Percentiles rank a stretch among this genome's conserved stretches.
phyloP scores from a whole-genome alignment of 2,329 filamentous ascomycete genomes.

The Diaporthe aspalathi region DNA sequence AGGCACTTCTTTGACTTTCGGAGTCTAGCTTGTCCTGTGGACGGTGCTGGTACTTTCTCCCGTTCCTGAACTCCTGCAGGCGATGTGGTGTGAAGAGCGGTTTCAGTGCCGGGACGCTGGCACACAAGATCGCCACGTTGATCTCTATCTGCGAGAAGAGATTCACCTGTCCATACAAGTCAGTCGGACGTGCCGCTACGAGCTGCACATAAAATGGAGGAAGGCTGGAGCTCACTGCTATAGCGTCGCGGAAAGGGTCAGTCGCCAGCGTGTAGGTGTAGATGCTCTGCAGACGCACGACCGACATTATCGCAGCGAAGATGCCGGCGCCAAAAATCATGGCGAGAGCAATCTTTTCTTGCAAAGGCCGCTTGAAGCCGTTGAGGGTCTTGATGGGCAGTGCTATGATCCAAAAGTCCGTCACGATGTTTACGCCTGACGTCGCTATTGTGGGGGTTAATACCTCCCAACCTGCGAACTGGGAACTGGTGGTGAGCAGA shows the following conservation, averaged over 20 bases:
- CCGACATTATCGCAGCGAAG: constrained; percentile 52
- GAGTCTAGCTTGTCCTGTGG: background rate
- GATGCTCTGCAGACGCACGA: constrained; percentile 54
- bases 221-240: background rate
- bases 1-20: background rate
- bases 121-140: constrained; percentile 61
- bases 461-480: background rate
- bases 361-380: constrained; percentile 58
- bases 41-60: background rate
- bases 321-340: constrained; percentile 55
- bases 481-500: background rate
- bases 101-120: constrained; percentile 61
- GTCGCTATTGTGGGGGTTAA: constrained; percentile 48
- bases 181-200: background rate
- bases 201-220: background rate
- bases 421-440: constrained; percentile 57
- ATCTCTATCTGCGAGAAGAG: constrained; percentile 62
- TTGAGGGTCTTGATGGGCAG: constrained; percentile 58
- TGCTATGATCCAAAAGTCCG: constrained; percentile 58
- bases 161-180: constrained; percentile 45
- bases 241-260: constrained; percentile 48
- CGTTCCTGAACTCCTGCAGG: background rate
- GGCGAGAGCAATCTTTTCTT: constrained; percentile 62
- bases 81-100: constrained; percentile 52
- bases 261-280: constrained; percentile 50